Percentiles rank a stretch among this genome's conserved stretches.
These are phyloP conservation scores for Aspergillus tanneri DNA, from an alignment of 2,329 filamentous ascomycete genomes.

Conservation along the genomic window DNA sequence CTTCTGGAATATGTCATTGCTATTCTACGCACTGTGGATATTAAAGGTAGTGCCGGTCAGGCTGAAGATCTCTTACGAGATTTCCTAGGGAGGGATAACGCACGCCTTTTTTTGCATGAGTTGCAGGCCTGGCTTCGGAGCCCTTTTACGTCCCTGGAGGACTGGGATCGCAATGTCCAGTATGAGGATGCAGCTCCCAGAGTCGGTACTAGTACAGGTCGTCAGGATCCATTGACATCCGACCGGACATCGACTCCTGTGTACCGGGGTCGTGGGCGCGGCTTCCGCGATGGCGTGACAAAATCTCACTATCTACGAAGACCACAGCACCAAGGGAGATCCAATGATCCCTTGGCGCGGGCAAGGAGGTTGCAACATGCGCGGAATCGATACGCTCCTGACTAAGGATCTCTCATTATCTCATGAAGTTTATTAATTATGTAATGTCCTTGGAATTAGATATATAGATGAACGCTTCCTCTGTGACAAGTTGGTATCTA, in stretches of 20 bases:
- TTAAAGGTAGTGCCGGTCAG: constrained; percentile 73
- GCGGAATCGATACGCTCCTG: constrained; percentile 35
- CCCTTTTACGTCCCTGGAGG: constrained; percentile 67
- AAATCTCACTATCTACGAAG: constrained; percentile 24
- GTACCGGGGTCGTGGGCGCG: constrained; percentile 17
- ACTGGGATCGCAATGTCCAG: constrained; percentile 80
- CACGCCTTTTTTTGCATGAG: constrained; percentile 79
- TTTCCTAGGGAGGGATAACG: constrained; percentile 72
- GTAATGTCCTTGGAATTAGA: constrained; percentile 9
- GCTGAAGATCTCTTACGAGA: constrained; percentile 77
- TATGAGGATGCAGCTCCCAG: constrained; percentile 50
- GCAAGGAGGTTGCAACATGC: constrained; percentile 30
- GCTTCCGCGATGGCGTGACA: constrained; percentile 24
- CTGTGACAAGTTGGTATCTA: constrained; percentile 20
- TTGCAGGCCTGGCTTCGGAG: constrained; percentile 78
- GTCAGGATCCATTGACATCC: constrained; percentile 6
- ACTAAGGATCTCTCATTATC: constrained; percentile 18
- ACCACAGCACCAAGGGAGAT: constrained; percentile 10
- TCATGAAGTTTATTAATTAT: constrained; percentile 2
- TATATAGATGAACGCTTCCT: constrained; percentile 11
- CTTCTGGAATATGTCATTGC: constrained; percentile 82
- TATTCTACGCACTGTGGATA: constrained; percentile 77
- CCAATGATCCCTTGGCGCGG: constrained; percentile 19
- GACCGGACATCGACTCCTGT: constrained; percentile 26
- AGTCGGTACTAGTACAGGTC: not conserved